These are phyloP conservation scores for Stereocaulon alpinum DNA, from an alignment of 495 filamentous ascomycete genomes.

Conservation along the genomic window DNA sequence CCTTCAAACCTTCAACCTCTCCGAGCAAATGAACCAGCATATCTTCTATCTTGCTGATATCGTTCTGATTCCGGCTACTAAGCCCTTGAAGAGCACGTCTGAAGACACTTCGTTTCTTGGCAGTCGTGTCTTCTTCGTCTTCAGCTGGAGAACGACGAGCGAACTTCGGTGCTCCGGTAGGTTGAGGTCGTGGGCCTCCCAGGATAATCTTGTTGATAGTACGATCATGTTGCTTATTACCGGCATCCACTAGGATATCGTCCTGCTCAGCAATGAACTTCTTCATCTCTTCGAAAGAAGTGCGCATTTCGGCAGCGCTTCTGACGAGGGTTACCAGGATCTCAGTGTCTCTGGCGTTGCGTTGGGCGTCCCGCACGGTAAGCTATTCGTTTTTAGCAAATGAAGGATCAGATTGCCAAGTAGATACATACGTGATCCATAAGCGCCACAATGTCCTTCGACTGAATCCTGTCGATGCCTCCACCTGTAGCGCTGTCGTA, in stretches of 20 bases:
- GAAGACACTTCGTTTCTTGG: constrained; percentile 83
- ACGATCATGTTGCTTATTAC: constrained; percentile 76
- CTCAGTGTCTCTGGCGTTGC: constrained; percentile 92
- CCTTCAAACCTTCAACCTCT: constrained; percentile 83
- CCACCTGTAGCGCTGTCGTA: constrained; percentile 86
- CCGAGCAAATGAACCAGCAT: constrained; percentile 87
- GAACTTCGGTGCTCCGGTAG: constrained; percentile 35
- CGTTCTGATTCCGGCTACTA: constrained; percentile 73
- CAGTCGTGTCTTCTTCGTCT: constrained; percentile 61
- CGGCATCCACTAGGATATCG: constrained; percentile 68
- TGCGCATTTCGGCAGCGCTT: constrained; percentile 94
- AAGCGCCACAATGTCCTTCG: constrained; percentile 90
- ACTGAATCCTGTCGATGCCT: constrained; percentile 87
- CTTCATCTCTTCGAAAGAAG: constrained; percentile 94
- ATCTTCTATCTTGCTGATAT: constrained; percentile 83
- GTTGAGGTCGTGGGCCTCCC: constrained; percentile 82
- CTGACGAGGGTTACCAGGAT: constrained; percentile 90
- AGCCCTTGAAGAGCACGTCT: constrained; percentile 83
- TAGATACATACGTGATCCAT: constrained; percentile 81
- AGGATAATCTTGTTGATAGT: constrained; percentile 64
- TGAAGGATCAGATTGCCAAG: constrained; percentile 1
- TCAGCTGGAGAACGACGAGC: constrained; percentile 40
- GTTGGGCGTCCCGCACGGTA: constrained; percentile 92
- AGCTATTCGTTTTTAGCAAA: constrained; percentile 48
- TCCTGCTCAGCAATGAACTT: constrained; percentile 79